Evolutionary conservation across 139 green algal genomes (phyloP), one percentile per base, ranked within the genome.

Genomic region (Chlorella sp.): DNA sequence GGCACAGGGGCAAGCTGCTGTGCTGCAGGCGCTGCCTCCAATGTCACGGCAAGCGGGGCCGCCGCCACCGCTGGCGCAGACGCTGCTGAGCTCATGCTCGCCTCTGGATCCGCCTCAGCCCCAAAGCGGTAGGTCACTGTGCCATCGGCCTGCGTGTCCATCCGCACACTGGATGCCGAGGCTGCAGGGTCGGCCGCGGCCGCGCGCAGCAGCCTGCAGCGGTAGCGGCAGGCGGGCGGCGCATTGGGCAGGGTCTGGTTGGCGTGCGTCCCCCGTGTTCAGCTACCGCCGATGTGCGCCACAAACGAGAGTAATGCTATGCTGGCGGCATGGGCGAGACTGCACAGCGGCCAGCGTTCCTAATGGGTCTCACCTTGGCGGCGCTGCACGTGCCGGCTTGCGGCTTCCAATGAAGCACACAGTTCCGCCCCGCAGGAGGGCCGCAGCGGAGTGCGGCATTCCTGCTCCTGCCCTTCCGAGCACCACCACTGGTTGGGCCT

Each of bases 161-260:
- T 61, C 15, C 39, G 26, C n/a, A 86, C 81, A 28, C 42, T 36
- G 18, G 81, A 21, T 28, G 66, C 30, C 2, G 66, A 39, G 0
- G 66, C 66, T n/a, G 82, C 60, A 4, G 32, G 64, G 39, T 88
- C 84, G 15, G 40, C 84, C 2, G 84, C 66, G 39, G 73, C 84
- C 18, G 84, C 84, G 42, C 68, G 84, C 68, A 34, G n/a, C n/a
- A 89, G 85, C 85, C 85, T 89, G 85, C 71, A 75, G 64, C 64
- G 64, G 21, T 28, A 28, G 64, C 64, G 64, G 64, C 21, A 28
- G 64, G 64, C 11, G 64, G 64, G 64, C 64, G 64, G 64, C 64
- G 64, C 48, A 57, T 71, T 68, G 64, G 64, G 64, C 2, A 28
- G 64, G 21, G 64, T 18, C 21, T 26, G 21, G 64, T 28, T 28